phyloP scores from a whole-genome alignment of 139 green algal species.

The Gonium pectorale region DNA sequence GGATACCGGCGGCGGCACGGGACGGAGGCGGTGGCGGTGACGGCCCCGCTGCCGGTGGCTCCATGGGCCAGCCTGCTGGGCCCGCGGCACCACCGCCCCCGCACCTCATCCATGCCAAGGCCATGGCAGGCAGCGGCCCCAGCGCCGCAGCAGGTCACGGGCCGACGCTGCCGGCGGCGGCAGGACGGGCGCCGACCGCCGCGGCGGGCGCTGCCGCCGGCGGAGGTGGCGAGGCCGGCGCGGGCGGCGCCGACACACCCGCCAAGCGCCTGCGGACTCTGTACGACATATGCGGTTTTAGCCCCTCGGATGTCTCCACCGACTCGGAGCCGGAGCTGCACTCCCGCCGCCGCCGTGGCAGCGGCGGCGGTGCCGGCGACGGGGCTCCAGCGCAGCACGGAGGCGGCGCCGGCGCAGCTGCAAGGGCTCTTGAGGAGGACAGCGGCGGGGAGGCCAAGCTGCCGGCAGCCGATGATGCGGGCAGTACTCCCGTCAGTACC shows the following conservation, averaged over 20 bases:
- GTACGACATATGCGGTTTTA: conserved; percentile 28
- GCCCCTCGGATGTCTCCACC: conserved; percentile 16
- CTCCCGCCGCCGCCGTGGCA: not conserved
- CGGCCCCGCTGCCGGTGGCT: no score
- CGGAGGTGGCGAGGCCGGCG: not conserved
- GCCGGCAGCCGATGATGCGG: no score
- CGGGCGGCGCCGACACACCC: not conserved
- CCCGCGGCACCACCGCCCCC: no score
- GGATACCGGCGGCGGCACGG: no score
- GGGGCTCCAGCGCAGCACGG: no score
- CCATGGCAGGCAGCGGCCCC: not conserved
- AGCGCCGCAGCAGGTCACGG: not conserved
- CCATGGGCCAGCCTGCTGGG: no score
- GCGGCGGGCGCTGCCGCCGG: not conserved
- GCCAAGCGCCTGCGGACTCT: not conserved
- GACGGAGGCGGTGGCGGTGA: no score
- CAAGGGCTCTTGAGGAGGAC: no score
- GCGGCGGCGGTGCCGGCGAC: not conserved
- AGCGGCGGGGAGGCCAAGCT: not conserved
- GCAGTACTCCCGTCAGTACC: not conserved
- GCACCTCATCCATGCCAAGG: no score
- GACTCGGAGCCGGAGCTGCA: not conserved
- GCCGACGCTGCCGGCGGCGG: not conserved
- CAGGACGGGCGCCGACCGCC: not conserved
- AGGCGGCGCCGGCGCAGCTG: no score